Conservation (phyloP, 2,329 filamentous ascomycete genomes). For the Phaeosphaeria sp. region DNA sequence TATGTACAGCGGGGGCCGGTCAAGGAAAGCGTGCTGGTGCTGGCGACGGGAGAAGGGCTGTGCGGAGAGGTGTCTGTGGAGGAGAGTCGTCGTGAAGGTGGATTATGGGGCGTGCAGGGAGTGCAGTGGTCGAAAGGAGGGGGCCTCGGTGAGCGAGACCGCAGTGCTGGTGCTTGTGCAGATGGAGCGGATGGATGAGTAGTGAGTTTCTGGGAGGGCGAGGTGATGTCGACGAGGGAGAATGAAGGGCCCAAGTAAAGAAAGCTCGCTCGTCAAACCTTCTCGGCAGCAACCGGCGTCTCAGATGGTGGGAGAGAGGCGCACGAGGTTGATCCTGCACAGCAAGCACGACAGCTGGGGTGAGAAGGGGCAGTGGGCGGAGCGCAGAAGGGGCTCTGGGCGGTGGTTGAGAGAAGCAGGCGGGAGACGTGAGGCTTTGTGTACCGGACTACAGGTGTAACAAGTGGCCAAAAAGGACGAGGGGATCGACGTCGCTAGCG, state of each 20-base stretch:
- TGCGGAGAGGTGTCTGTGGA: constrained; percentile 37
- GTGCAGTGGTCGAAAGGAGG: constrained; percentile 38
- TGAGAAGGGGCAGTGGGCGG: constrained; percentile 20
- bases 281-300: constrained; percentile 37
- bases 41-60: constrained; percentile 43
- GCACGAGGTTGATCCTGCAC: constrained; percentile 26
- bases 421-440: constrained; percentile 22
- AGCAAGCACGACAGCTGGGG: constrained; percentile 19
- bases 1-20: constrained; percentile 75
- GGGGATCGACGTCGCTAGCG: constrained; percentile 25
- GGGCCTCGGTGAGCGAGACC: constrained; percentile 34
- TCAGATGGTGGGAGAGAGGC: constrained; percentile 12
- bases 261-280: constrained; percentile 51
- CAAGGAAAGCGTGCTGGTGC: constrained; percentile 94
- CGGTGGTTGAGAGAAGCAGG: constrained; percentile 19
- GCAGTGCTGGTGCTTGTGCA: constrained; percentile 39
- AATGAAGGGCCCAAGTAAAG: constrained; percentile 45
- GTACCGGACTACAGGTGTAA: constrained; percentile 22
- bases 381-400: constrained; percentile 28
- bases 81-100: constrained; percentile 43
- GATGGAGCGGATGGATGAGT: constrained; percentile 39
- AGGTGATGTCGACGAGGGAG: constrained; percentile 37
- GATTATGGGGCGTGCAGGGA: constrained; percentile 43
- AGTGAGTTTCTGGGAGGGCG: constrained; percentile 18
- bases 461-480: constrained; percentile 26